These are phyloP conservation scores for Nicotiana otophora DNA, from an alignment of 257 asterid genomes.

Conservation along the genomic window DNA sequence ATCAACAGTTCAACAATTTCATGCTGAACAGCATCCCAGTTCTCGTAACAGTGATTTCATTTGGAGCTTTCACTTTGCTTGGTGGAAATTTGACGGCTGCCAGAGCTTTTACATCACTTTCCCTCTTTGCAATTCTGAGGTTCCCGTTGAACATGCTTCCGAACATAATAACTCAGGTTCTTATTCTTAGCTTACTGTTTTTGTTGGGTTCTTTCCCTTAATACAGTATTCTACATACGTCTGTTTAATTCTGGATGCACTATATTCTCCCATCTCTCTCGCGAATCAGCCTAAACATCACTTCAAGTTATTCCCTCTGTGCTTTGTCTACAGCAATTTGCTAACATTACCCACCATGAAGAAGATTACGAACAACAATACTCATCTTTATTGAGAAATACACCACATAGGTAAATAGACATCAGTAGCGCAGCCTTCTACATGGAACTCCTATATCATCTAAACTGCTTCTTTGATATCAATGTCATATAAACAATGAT, in stretches of 20 bases:
- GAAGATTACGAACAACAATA: background rate
- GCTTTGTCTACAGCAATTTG: background rate
- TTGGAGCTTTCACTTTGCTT: conserved; percentile 67
- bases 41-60: conserved; percentile 75
- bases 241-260: background rate
- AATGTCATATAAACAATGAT: background rate
- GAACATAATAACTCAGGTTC: conserved; percentile 82
- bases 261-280: background rate
- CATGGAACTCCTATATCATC: background rate
- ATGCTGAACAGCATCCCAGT: conserved; percentile 79
- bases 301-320: background rate
- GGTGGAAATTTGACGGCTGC: conserved; percentile 92
- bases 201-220: background rate
- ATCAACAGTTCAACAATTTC: conserved; percentile 76
- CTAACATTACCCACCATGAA: background rate
- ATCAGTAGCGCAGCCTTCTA: background rate
- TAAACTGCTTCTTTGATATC: background rate
- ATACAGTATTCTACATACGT: background rate
- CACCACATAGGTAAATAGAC: background rate
- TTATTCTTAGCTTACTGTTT: background rate
- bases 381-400: background rate
- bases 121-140: conserved; percentile 72
- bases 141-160: conserved; percentile 80
- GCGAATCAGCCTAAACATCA: background rate
- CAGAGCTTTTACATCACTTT: conserved; percentile 82